Evolutionary conservation across 306 rosid genomes (phyloP).

Genomic region (Cucurbita maxima): DNA sequence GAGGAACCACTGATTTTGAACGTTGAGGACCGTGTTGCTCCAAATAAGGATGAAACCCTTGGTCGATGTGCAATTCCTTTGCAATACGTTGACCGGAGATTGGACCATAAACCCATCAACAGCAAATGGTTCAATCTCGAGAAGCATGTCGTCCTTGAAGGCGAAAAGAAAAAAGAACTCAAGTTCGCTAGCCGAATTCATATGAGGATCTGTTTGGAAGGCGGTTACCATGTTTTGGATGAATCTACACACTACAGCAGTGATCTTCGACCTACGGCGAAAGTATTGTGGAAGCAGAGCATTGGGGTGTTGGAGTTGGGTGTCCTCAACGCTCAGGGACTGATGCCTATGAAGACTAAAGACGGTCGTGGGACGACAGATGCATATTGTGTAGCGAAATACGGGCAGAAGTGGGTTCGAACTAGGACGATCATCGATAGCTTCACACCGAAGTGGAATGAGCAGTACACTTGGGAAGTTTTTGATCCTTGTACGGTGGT

Average conservation of each 20-base stretch:
- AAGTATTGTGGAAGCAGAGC: conserved; percentile 68
- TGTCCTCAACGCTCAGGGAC: conserved; percentile 71
- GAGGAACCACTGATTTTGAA: conserved; percentile 76
- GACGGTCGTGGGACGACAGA: conserved; percentile 81
- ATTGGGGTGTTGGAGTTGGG: conserved; percentile 91
- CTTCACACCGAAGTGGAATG: conserved; percentile 84
- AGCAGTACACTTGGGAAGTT: conserved; percentile 97
- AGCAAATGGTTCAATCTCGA: conserved; percentile 74
- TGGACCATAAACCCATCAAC: conserved; percentile 78
- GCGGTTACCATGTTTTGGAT: conserved; percentile 88
- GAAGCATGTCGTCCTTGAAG: conserved; percentile 52
- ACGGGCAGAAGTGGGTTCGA: conserved; percentile 94
- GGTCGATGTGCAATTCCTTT: conserved; percentile 59
- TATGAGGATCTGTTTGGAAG: conserved; percentile 84
- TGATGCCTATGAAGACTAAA: conserved; percentile 87
- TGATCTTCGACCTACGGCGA: conserved; percentile 92
- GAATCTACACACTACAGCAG: conserved; percentile 97
- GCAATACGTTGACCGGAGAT: conserved; percentile 42
- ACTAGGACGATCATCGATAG: conserved; percentile 95
- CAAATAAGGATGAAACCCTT: conserved; percentile 70
- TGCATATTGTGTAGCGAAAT: conserved; percentile 92
- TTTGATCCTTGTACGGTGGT: conserved; percentile 91
- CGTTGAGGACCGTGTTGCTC: conserved; percentile 82
- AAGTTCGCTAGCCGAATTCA: conserved; percentile 90
- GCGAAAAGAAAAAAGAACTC: conserved; percentile 82